Percentiles rank a stretch among this genome's conserved stretches.
Conservation (phyloP, 495 filamentous ascomycete genomes). For the Penicillium taxi region DNA sequence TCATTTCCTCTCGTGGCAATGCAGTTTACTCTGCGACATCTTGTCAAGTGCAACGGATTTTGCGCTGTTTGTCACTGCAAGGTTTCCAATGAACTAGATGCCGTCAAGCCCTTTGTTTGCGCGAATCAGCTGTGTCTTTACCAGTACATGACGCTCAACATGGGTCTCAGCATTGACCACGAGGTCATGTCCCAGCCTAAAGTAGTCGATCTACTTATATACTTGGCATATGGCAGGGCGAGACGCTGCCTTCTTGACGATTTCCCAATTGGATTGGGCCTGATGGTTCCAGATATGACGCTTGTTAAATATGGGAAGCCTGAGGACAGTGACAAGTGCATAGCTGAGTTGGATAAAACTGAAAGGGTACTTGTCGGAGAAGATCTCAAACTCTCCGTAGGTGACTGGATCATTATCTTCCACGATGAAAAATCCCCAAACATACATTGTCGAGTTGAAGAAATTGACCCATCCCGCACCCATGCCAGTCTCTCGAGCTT, state of each 20-base stretch:
- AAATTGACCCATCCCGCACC: background rate
- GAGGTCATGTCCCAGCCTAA: slow-evolving; percentile 74
- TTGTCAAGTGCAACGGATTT: slow-evolving; percentile 78
- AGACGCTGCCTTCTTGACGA: slow-evolving; percentile 38
- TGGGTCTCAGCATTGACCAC: slow-evolving; percentile 78
- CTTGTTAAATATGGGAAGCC: too few relatives aligned
- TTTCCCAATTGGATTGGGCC: slow-evolving; percentile 59
- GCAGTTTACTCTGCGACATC: slow-evolving; percentile 73
- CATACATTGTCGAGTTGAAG: slow-evolving; percentile 17
- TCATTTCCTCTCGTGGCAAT: slow-evolving; percentile 68
- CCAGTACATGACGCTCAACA: slow-evolving; percentile 84
- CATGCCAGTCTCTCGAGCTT: too few relatives aligned
- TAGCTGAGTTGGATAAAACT: too few relatives aligned
- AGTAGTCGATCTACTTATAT: slow-evolving; percentile 80
- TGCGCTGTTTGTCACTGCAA: slow-evolving; percentile 80
- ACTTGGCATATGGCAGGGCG: slow-evolving; percentile 67
- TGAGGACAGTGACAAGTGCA: too few relatives aligned
- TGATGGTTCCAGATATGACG: slow-evolving; percentile 58
- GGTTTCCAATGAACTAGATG: slow-evolving; percentile 63
- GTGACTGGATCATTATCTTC: slow-evolving; percentile 50
- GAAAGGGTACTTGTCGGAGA: background rate
- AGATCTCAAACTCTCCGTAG: slow-evolving; percentile 27
- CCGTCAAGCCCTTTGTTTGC: slow-evolving; percentile 91
- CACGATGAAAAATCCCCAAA: slow-evolving; percentile 18
- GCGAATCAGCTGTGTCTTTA: slow-evolving; percentile 71